A percentile compares a stretch with the other conserved stretches of the same genome.
phyloP scores from a whole-genome alignment of 176 grass and related monocot genomes.

The Melocanna baccifera region DNA sequence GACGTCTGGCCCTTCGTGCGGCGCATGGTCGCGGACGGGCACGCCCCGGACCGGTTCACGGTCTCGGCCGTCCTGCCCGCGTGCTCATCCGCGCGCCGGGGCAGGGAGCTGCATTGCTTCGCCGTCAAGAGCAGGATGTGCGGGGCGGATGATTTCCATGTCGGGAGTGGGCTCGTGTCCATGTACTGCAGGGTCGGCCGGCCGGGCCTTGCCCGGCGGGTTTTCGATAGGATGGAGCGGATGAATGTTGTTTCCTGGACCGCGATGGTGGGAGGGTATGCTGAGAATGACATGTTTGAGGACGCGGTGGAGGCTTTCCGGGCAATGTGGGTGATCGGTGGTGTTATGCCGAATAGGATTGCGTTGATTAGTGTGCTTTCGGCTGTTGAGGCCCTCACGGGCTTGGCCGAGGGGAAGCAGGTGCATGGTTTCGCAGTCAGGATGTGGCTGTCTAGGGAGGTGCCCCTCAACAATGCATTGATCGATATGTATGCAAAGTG shows the following conservation, averaged over 20 bases:
- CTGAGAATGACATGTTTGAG: conserved; percentile 39
- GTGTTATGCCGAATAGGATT: conserved; percentile 43
- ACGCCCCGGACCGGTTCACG: conserved; percentile 50
- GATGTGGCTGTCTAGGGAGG: conserved; percentile 27
- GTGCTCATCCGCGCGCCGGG: background rate
- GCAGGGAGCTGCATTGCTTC: conserved; percentile 63
- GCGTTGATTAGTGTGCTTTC: conserved; percentile 55
- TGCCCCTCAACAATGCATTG: conserved; percentile 61
- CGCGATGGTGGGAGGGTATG: conserved; percentile 53
- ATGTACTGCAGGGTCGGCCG: conserved; percentile 51
- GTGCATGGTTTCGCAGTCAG: conserved; percentile 45
- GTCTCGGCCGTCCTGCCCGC: conserved; percentile 38
- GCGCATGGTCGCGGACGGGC: conserved; percentile 44
- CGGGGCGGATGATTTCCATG: conserved; percentile 42
- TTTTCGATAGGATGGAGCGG: conserved; percentile 35
- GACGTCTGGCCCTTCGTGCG: conserved; percentile 26
- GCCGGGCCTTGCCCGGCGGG: conserved; percentile 10
- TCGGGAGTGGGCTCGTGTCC: conserved; percentile 52
- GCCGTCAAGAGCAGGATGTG: conserved; percentile 39
- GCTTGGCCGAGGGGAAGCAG: conserved; percentile 41
- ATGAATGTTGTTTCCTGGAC: conserved; percentile 63
- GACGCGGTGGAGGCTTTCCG: conserved; percentile 40
- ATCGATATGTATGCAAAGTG: conserved; percentile 61
- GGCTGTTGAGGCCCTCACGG: conserved; percentile 31
- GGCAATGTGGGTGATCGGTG: conserved; percentile 37